Evolutionary conservation across 192 early-diverging fungal genomes (phyloP), one percentile per base, ranked within the genome.

Genomic region (Coemansia sp.): DNA sequence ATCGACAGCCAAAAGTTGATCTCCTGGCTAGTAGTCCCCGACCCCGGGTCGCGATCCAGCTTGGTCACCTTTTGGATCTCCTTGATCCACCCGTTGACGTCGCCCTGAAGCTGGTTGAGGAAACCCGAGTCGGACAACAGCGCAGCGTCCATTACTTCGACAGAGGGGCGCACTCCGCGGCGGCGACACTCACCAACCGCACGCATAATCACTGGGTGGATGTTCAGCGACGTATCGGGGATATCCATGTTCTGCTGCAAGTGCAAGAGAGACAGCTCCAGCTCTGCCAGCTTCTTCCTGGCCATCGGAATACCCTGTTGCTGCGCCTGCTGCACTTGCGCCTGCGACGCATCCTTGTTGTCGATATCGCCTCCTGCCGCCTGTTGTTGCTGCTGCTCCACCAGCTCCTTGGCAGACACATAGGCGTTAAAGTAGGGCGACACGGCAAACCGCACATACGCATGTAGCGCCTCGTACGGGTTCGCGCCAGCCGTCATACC

Each of bases 1-100:
- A 99, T 96, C 62, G 91, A 92, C 38, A 97, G 85, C 98, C 98
- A 99, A 79, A 99, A 99, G 83, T 97, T 97, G 82, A 99, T 97
- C 82, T 99, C 98, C 84, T 98, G 96, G 57, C 92, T 92, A 27
- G 97, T 96, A 6, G 94, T 93, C 11, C 96, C 96, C 22, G 92
- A 93, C 1, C 90, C 80, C 15, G 96, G 95, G 67, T 99, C 98
- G 61, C 98, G 90, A 49, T 89, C 87, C 59, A 99, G 89, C 73
- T 95, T 94, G 46, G 97, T 98, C 18, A 99, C 97, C 73, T 98
- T 98, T 73, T 99, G 96, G 76, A 99, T 99, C 78, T 99, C 98
- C 74, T 96, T 96, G 80, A 98, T 95, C 98, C 98, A 99, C 7
- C 91, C 91, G 71, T 99, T 98, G 41, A 99, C 97, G 70, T 97